Percentiles rank a stretch among this genome's conserved stretches.
Conservation (phyloP, 108 stramenopile genomes). For the Fistulifera pelliculosa region DNA sequence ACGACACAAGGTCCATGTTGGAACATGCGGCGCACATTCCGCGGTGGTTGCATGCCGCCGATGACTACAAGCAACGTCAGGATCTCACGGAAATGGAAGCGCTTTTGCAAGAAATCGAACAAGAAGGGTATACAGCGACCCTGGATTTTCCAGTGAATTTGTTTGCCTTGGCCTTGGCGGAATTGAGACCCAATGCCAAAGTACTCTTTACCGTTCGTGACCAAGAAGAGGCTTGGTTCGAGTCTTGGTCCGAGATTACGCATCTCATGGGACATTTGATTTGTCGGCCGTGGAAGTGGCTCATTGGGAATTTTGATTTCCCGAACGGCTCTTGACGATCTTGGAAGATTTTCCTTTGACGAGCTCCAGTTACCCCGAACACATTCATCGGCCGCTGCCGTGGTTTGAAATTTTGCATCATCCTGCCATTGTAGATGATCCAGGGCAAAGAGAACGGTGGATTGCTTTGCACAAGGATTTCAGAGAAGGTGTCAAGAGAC, state of each 20-base stretch:
- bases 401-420: conserved; percentile 10
- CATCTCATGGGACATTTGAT: conserved; percentile 10
- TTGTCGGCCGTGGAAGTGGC: conserved; percentile 1
- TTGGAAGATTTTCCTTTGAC: not conserved
- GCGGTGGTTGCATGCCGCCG: not conserved
- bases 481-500: conserved; percentile 11
- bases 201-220: conserved; percentile 36
- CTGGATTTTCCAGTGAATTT: conserved; percentile 17
- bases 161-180: conserved; percentile 13
- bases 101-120: conserved; percentile 2
- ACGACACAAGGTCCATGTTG: not conserved
- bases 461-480: conserved; percentile 19
- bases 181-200: conserved; percentile 26
- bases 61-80: not conserved
- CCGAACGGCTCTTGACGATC: not conserved
- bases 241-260: conserved; percentile 23
- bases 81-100: not conserved
- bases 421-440: conserved; percentile 13
- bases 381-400: conserved; percentile 18
- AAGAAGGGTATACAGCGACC: conserved; percentile 29
- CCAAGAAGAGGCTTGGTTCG: conserved; percentile 16
- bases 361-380: not conserved
- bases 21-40: not conserved
- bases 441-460: conserved; percentile 12
- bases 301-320: conserved; percentile 3